A percentile compares a stretch with the other conserved stretches of the same genome.
Evolutionary conservation across 2,329 filamentous ascomycete genomes (phyloP).

Genomic region (Malbranchea cinnamomea): DNA sequence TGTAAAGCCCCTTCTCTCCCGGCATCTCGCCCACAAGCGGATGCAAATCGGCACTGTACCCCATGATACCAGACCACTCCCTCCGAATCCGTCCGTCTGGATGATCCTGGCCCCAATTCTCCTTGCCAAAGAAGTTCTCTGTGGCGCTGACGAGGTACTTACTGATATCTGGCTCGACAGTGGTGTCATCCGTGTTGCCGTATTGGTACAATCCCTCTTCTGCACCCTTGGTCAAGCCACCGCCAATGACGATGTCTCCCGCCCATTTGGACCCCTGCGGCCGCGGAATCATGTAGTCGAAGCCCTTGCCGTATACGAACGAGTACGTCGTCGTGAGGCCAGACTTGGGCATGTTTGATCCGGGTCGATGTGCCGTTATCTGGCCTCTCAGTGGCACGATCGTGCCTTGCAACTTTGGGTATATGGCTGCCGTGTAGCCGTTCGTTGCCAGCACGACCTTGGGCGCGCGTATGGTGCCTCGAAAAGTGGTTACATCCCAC

Average conservation of each 20-base stretch:
- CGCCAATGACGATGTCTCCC: conserved; percentile 13
- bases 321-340: conserved; percentile 8
- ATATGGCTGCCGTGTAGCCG: conserved; percentile 35
- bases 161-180: conserved; percentile 10
- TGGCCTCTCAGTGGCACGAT: conserved; percentile 39
- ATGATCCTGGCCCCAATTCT: conserved; percentile 31
- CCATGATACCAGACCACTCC: conserved; percentile 45
- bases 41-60: conserved; percentile 37
- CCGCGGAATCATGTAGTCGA: conserved; percentile 24
- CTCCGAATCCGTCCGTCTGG: conserved; percentile 29
- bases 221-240: conserved; percentile 11
- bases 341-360: conserved; percentile 8
- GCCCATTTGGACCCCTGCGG: conserved; percentile 9
- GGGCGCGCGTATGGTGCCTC: conserved; percentile 28
- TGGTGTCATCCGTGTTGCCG: conserved; percentile 12
- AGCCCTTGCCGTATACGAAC: conserved; percentile 17
- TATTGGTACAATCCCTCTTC: conserved; percentile 12
- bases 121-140: conserved; percentile 18
- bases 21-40: conserved; percentile 38
- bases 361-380: conserved; percentile 26
- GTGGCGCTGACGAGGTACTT: conserved; percentile 14
- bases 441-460: conserved; percentile 40
- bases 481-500: conserved; percentile 24
- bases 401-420: conserved; percentile 30
- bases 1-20: conserved; percentile 10